These are phyloP conservation scores for Keqinozyma sinolaborantium DNA, from an alignment of 1,139 yeast species.

Conservation along the genomic window DNA sequence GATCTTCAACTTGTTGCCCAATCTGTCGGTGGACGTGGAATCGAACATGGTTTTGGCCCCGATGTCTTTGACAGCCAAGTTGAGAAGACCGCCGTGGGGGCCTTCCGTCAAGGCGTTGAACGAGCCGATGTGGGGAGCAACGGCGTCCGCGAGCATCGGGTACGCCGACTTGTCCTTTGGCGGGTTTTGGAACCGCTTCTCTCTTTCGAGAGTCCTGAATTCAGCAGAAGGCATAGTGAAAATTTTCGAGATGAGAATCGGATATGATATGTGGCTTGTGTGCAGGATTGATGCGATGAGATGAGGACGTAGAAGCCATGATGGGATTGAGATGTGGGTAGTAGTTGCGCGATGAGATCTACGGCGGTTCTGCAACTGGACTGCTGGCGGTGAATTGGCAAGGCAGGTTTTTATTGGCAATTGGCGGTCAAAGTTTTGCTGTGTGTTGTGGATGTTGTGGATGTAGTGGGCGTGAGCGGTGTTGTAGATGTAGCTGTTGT, in stretches of 20 bases:
- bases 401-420: too few species aligned
- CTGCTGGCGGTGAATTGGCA: too few species aligned
- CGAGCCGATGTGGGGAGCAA: slow-evolving; percentile 92
- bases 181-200: slow-evolving; percentile 79
- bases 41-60: slow-evolving; percentile 86
- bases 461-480: too few species aligned
- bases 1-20: slow-evolving; percentile 79
- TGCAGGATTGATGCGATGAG: background rate
- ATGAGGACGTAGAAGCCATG: too few species aligned
- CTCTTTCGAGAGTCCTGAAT: slow-evolving; percentile 88
- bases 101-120: slow-evolving; percentile 94
- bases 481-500: too few species aligned
- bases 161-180: slow-evolving; percentile 81
- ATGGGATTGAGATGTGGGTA: too few species aligned
- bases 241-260: background rate
- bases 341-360: too few species aligned
- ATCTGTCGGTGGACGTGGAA: slow-evolving; percentile 47
- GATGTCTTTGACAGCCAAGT: slow-evolving; percentile 83
- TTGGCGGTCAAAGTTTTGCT: too few species aligned
- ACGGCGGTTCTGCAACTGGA: too few species aligned
- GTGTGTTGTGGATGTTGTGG: too few species aligned
- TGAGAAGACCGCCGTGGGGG: slow-evolving; percentile 76
- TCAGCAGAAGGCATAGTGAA: slow-evolving; percentile 27
- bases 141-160: slow-evolving; percentile 84
- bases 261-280: background rate